These are phyloP conservation scores for Aspergillus persii DNA, from an alignment of 2,329 filamentous ascomycete species.

Conservation along the genomic window DNA sequence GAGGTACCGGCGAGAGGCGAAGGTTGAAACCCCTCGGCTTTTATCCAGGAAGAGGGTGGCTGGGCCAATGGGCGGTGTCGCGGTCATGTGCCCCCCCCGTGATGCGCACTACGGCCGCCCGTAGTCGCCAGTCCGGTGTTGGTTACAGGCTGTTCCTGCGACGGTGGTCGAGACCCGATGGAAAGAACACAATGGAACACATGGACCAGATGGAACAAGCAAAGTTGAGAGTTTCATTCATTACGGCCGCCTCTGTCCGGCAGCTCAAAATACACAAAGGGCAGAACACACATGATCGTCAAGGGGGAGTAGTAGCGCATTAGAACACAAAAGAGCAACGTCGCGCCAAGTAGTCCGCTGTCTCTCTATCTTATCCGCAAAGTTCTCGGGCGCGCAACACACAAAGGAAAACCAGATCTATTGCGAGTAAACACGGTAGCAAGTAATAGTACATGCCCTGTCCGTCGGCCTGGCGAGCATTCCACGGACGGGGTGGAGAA, in stretches of 20 bases:
- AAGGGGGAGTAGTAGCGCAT: neutral
- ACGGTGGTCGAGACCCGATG: no score
- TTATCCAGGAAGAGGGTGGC: neutral
- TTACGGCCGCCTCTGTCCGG: slow-evolving; percentile 20
- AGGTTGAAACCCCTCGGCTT: neutral
- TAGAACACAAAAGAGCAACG: slow-evolving; percentile 10
- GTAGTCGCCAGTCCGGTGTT: slow-evolving; percentile 6
- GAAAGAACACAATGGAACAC: neutral
- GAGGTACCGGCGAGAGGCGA: neutral
- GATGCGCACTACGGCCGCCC: slow-evolving; percentile 7
- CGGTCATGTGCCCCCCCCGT: slow-evolving; percentile 11
- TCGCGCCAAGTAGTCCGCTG: slow-evolving; percentile 16
- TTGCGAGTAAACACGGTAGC: slow-evolving; percentile 33
- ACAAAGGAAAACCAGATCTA: slow-evolving; percentile 29
- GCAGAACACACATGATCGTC: slow-evolving; percentile 18
- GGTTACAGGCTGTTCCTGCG: neutral
- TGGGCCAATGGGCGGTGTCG: slow-evolving; percentile 6
- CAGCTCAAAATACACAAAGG: slow-evolving; percentile 23
- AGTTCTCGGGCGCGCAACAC: slow-evolving; percentile 18
- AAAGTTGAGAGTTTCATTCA: slow-evolving; percentile 26
- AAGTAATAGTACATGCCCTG: slow-evolving; percentile 41
- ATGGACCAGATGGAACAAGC: no score
- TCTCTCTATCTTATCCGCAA: slow-evolving; percentile 28
- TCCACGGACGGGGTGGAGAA: slow-evolving; percentile 20
- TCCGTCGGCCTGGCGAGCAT: slow-evolving; percentile 23